A percentile compares a stretch with the other conserved stretches of the same genome.
Conservation (phyloP, 805 yeast genomes). For the Lachancea sp. region DNA sequence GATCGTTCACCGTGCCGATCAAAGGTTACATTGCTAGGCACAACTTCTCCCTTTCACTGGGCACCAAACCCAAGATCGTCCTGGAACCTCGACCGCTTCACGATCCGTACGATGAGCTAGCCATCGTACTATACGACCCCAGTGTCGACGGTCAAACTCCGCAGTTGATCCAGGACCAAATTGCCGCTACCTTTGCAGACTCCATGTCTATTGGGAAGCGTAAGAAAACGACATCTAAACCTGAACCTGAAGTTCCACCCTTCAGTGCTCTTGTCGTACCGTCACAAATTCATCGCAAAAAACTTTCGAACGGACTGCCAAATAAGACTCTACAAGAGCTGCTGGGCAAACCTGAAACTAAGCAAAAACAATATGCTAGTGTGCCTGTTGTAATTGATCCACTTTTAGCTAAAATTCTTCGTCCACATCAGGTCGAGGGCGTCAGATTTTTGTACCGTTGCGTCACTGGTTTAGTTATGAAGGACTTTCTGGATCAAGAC, state of each 20-base stretch:
- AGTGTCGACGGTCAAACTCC: slow-evolving; percentile 62
- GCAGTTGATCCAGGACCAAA: slow-evolving; percentile 10
- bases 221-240: neutral
- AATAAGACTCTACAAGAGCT: slow-evolving; percentile 71
- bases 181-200: neutral
- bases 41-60: slow-evolving; percentile 73
- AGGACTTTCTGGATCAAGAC: slow-evolving; percentile 29
- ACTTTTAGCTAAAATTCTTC: slow-evolving; percentile 64
- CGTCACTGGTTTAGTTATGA: slow-evolving; percentile 70
- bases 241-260: neutral
- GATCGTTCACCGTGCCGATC: slow-evolving; percentile 59
- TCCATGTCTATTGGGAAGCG: slow-evolving; percentile 18
- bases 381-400: slow-evolving; percentile 98
- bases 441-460: slow-evolving; percentile 86
- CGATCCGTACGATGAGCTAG: slow-evolving; percentile 89
- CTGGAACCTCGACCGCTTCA: slow-evolving; percentile 89
- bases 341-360: slow-evolving; percentile 58
- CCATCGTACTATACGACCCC: slow-evolving; percentile 92
- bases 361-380: slow-evolving; percentile 55
- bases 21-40: slow-evolving; percentile 33
- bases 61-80: slow-evolving; percentile 62
- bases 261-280: slow-evolving; percentile 20
- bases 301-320: slow-evolving; percentile 31
- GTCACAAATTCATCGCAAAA: slow-evolving; percentile 37
- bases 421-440: slow-evolving; percentile 97